These are phyloP conservation scores for Pulveroboletus ridleyi DNA, from an alignment of 1,284 basidiomycete species.

Conservation along the genomic window DNA sequence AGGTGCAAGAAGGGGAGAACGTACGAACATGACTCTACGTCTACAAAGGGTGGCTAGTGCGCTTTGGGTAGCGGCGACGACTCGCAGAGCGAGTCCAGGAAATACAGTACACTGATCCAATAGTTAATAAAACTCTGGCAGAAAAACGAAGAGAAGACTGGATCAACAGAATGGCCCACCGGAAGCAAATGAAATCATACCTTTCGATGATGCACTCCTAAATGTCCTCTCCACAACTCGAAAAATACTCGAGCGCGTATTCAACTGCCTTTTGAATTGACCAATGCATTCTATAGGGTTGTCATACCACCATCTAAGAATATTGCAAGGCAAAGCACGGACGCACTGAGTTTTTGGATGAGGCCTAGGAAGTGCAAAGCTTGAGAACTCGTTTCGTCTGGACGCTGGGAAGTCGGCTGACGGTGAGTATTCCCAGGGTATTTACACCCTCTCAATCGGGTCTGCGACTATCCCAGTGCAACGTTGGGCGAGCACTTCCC, in stretches of 20 bases:
- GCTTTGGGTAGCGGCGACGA: slow-evolving; percentile 72
- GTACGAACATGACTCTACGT: slow-evolving; percentile 26
- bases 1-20: no score
- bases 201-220: slow-evolving; percentile 96
- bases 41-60: slow-evolving; percentile 38
- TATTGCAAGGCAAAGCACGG: slow-evolving; percentile 42
- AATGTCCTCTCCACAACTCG: slow-evolving; percentile 86
- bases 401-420: no score
- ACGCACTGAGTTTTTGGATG: slow-evolving; percentile 81
- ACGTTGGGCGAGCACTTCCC: no score
- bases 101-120: slow-evolving; percentile 92
- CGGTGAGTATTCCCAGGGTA: no score
- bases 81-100: slow-evolving; percentile 90
- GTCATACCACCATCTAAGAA: not conserved
- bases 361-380: slow-evolving; percentile 84
- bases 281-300: slow-evolving; percentile 70
- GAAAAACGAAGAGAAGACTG: no score
- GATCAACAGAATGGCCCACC: not conserved
- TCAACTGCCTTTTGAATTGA: slow-evolving; percentile 91
- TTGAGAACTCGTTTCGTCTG: no score
- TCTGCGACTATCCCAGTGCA: no score
- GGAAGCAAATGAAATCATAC: slow-evolving; percentile 50
- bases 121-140: slow-evolving; percentile 85
- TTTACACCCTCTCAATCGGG: no score
- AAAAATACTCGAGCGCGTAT: slow-evolving; percentile 87